Evolutionary conservation across 2,329 filamentous ascomycete genomes (phyloP).

Genomic region (Xylaria sp.): DNA sequence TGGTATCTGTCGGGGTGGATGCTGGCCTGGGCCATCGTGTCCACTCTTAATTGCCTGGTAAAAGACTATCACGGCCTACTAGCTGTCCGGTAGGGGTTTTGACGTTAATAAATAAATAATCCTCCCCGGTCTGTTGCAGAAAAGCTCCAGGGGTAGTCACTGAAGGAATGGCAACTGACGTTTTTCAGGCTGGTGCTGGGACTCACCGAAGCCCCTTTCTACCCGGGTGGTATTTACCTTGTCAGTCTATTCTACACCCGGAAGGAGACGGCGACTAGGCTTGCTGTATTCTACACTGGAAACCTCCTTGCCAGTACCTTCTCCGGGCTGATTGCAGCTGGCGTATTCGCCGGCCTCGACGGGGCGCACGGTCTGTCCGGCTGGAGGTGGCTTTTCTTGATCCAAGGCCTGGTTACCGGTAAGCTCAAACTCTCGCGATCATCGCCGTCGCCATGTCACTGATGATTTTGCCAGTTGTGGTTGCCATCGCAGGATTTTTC

Average conservation of each 20-base stretch:
- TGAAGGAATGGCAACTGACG: slow-evolving; percentile 6
- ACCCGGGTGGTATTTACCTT: slow-evolving; percentile 58
- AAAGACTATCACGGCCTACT: slow-evolving; percentile 30
- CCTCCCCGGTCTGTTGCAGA: neutral
- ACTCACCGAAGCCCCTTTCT: slow-evolving; percentile 31
- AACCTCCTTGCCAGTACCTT: slow-evolving; percentile 52
- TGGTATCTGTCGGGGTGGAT: slow-evolving; percentile 29
- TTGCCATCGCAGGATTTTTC: slow-evolving; percentile 28
- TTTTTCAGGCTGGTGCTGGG: slow-evolving; percentile 26
- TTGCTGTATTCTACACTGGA: slow-evolving; percentile 55
- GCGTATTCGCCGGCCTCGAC: slow-evolving; percentile 51
- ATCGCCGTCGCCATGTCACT: neutral
- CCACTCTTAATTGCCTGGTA: slow-evolving; percentile 25
- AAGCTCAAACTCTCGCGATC: slow-evolving; percentile 4
- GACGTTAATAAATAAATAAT: neutral
- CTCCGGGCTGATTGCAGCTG: slow-evolving; percentile 53
- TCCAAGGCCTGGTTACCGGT: slow-evolving; percentile 23
- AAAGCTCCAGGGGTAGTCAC: neutral
- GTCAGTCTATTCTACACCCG: slow-evolving; percentile 63
- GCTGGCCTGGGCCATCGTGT: slow-evolving; percentile 29
- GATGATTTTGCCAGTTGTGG: slow-evolving; percentile 11
- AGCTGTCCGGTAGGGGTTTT: slow-evolving; percentile 22
- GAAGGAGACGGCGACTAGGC: slow-evolving; percentile 53
- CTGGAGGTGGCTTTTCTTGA: slow-evolving; percentile 49
- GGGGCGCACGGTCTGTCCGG: slow-evolving; percentile 48